Evolutionary conservation across 2,329 filamentous ascomycete genomes (phyloP), one percentile per base, ranked within the genome.

Genomic region (Taxawa tesnikishii): DNA sequence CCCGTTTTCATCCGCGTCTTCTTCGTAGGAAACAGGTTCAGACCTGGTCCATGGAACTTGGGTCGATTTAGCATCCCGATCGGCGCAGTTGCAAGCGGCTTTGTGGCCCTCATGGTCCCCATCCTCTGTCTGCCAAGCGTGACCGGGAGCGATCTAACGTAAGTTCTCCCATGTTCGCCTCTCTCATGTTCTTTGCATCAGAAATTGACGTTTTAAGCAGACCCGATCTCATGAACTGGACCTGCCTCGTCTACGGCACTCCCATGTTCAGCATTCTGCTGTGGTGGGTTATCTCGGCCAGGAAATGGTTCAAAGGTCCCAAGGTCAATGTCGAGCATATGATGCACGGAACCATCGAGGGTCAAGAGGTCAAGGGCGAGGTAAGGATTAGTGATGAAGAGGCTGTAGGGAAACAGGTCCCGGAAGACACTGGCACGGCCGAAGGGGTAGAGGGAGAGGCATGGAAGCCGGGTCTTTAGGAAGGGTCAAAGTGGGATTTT

Each of bases 231-330:
- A 80, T 81, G 76, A 81, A 82, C 47, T 82, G 75, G 71, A 79
- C 76, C 2, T 69, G 62, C 41, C 56, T 80, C 15, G 74, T 79
- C 6, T 80, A 76, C 52, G 75, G 74, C 4, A 74, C 21, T 1
- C 33, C 33, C 5, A 39, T 36, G 34, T 28, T 42, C 14, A 33
- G 64, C 3, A 61, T 73, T 4, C 55, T 64, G 3, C 51, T 75
- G 10, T 81, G 75, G 73, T 82, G 74, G 63, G 55, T 70, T 25
- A 54, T 80, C 4, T 66, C 68, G 42, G 76, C 76, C 7, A 62
- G 62, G 29, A 75, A 70, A 45, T 81, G 76, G 76, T 82, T 81
- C 54, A 76, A 71, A 45, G 77, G 77, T 0, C 76, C 77, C 0
- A 78, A 73, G 57, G 69, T 81, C 38, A 80, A 80, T 44, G 58